Percentiles rank a stretch among this genome's conserved stretches.
phyloP scores from a whole-genome alignment of 176 grass and related monocot genomes.

The Cenchrus americanus region DNA sequence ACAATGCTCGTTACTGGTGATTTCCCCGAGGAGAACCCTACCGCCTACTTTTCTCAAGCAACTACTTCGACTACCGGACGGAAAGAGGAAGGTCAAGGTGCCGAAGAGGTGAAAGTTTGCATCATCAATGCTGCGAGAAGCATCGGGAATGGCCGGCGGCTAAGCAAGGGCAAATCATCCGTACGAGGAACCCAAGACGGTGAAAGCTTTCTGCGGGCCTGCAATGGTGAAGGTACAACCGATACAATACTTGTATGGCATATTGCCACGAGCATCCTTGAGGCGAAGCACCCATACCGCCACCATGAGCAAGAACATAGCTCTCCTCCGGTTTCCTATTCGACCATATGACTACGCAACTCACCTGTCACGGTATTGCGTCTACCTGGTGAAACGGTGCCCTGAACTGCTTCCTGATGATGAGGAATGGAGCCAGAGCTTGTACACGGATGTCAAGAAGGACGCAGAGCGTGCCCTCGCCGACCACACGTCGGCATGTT shows the following conservation, averaged over 20 bases:
- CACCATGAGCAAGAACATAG: neutral
- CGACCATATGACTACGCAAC: neutral
- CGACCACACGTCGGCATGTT: no score
- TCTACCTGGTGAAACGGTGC: neutral
- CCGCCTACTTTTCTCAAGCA: rapidly evolving
- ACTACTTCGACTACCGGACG: neutral
- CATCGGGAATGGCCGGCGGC: no score
- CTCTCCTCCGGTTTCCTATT: neutral
- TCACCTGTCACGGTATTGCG: slow-evolving; percentile 28
- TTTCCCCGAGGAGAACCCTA: neutral
- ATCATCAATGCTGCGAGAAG: neutral
- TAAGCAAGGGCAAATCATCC: no score
- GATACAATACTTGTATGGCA: slow-evolving; percentile 8
- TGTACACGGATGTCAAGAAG: no score
- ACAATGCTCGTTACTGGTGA: neutral
- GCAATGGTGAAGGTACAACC: neutral
- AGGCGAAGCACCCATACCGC: neutral
- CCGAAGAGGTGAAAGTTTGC: neutral
- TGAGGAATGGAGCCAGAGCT: neutral
- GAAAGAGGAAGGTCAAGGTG: neutral
- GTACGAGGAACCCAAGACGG: no score
- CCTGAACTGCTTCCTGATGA: slow-evolving; percentile 35
- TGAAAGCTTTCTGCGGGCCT: neutral
- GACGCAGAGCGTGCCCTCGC: no score
- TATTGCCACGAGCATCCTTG: neutral